Conservation (phyloP, 192 early-diverging fungal species). For the Coemansia sp. region DNA sequence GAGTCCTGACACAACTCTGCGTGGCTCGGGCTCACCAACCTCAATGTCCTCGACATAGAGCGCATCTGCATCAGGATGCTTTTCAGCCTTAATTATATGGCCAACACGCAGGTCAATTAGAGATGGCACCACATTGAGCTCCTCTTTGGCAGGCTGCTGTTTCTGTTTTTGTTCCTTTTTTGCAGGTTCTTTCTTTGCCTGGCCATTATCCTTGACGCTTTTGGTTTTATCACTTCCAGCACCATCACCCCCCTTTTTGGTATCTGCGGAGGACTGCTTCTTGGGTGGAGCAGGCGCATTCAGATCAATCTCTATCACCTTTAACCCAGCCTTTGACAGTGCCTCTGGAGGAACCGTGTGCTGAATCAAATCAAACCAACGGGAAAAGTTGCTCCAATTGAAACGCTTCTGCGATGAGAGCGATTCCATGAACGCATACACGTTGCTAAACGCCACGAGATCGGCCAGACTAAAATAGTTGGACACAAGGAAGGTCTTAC, state of each 20-base stretch:
- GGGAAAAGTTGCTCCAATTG: slow-evolving; percentile 61
- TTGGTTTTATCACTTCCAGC: slow-evolving; percentile 32
- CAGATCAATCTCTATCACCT: slow-evolving; percentile 57
- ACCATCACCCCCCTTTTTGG: slow-evolving; percentile 28
- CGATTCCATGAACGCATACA: slow-evolving; percentile 59
- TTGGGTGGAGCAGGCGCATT: slow-evolving; percentile 54
- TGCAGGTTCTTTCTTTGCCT: slow-evolving; percentile 42
- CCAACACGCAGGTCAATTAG: slow-evolving; percentile 95
- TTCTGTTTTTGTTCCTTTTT: slow-evolving; percentile 64
- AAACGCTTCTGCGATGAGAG: slow-evolving; percentile 62
- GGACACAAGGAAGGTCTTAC: slow-evolving; percentile 65
- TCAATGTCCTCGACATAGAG: slow-evolving; percentile 97
- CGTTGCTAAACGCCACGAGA: slow-evolving; percentile 65
- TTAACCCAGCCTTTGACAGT: slow-evolving; percentile 52
- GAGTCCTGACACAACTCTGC: slow-evolving; percentile 90
- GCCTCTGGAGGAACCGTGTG: slow-evolving; percentile 56
- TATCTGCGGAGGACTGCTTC: slow-evolving; percentile 41
- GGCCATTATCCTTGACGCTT: slow-evolving; percentile 58
- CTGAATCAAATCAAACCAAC: slow-evolving; percentile 83
- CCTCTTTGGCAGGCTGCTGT: slow-evolving; percentile 44
- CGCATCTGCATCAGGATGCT: slow-evolving; percentile 95
- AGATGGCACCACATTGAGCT: slow-evolving; percentile 62
- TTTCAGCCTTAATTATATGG: slow-evolving; percentile 75
- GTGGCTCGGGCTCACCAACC: slow-evolving; percentile 78
- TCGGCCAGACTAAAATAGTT: slow-evolving; percentile 69